Conservation (phyloP, 2,329 filamentous ascomycete species). For the Neopestalotiopsis rosae region DNA sequence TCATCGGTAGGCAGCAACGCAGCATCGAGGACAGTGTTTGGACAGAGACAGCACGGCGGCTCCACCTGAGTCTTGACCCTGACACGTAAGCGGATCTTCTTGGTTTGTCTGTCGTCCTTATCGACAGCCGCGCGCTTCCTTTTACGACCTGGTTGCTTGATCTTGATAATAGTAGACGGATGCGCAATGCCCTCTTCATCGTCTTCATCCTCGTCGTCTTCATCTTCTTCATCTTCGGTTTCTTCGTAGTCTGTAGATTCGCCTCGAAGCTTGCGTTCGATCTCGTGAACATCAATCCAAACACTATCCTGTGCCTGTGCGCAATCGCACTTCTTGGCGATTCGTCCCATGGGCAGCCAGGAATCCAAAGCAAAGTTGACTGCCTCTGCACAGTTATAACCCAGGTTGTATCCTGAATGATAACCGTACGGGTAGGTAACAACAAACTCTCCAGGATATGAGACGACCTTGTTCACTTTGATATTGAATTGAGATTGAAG, state of each 20-base stretch:
- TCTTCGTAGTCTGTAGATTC: conserved; percentile 87
- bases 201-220: conserved; percentile 66
- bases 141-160: conserved; percentile 66
- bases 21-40: conserved; percentile 83
- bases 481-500: conserved; percentile 90
- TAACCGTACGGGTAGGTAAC: conserved; percentile 99
- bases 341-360: conserved; percentile 93
- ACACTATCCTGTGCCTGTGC: conserved; percentile 95
- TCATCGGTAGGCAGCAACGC: conserved; percentile 88
- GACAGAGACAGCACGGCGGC: conserved; percentile 88
- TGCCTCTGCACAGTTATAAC: conserved; percentile 98
- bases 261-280: conserved; percentile 90
- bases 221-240: conserved; percentile 74
- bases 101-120: conserved; percentile 64
- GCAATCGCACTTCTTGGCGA: conserved; percentile 96
- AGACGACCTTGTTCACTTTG: conserved; percentile 93
- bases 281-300: conserved; percentile 96
- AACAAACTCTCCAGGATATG: conserved; percentile 96
- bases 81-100: conserved; percentile 79
- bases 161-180: conserved; percentile 72
- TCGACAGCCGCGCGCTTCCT: conserved; percentile 62
- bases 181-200: conserved; percentile 61
- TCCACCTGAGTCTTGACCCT: conserved; percentile 73
- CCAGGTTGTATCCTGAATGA: conserved; percentile 96
- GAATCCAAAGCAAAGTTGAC: conserved; percentile 97